Percentiles rank a stretch among this genome's conserved stretches.
phyloP scores from a whole-genome alignment of 768 basidiomycete genomes.

The Fomitopsis pulvina region DNA sequence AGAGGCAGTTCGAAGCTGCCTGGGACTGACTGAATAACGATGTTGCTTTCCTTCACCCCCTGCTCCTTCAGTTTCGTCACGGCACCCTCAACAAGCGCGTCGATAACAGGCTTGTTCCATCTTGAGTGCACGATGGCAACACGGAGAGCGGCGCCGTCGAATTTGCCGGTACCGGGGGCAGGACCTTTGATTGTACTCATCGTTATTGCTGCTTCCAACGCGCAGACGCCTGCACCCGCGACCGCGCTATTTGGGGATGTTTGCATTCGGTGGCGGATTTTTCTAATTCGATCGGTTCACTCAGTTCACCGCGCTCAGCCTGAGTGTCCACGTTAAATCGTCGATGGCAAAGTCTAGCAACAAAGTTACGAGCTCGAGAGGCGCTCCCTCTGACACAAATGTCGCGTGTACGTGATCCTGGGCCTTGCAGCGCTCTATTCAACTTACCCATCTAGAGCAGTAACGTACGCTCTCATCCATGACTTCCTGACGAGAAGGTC shows the following conservation, averaged over 20 bases:
- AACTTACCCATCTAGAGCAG: slow-evolving; percentile 29
- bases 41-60: slow-evolving; percentile 87
- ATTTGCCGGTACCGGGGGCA: slow-evolving; percentile 46
- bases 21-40: slow-evolving; percentile 86
- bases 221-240: background rate
- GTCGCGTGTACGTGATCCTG: slow-evolving; percentile 8
- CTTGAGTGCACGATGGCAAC: slow-evolving; percentile 92
- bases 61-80: slow-evolving; percentile 71
- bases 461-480: slow-evolving; percentile 71
- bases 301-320: too few relatives aligned
- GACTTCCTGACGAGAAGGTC: slow-evolving; percentile 61
- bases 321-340: too few relatives aligned
- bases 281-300: too few relatives aligned
- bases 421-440: too few relatives aligned
- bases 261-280: slow-evolving; percentile 1
- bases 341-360: too few relatives aligned
- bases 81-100: slow-evolving; percentile 76
- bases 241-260: slow-evolving; percentile 1
- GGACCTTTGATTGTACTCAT: slow-evolving; percentile 69
- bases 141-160: slow-evolving; percentile 78
- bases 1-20: slow-evolving; percentile 93
- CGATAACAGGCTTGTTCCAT: slow-evolving; percentile 90
- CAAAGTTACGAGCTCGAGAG: too few relatives aligned
- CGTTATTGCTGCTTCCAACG: slow-evolving; percentile 8
- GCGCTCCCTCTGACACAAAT: slow-evolving; percentile 10